Conservation (phyloP, 306 rosid genomes). For the Medicago lupulina region DNA sequence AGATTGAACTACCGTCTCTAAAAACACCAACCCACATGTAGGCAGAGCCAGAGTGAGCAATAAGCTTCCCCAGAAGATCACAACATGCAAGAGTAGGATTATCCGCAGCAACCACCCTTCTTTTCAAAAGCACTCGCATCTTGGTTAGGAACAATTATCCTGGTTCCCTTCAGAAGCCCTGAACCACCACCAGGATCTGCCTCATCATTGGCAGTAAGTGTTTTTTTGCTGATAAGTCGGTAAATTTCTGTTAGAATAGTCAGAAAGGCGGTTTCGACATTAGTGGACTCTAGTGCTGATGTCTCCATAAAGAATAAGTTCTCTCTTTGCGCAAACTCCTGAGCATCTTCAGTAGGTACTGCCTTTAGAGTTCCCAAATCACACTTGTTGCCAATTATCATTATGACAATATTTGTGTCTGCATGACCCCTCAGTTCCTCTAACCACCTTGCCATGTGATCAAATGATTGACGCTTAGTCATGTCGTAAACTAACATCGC, state of each 20-base stretch:
- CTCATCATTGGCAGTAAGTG: constrained; percentile 64
- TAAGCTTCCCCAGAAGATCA: constrained; percentile 23
- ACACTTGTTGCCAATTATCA: constrained; percentile 88
- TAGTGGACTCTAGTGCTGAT: constrained; percentile 86
- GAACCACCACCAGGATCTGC: constrained; percentile 56
- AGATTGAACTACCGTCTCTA: constrained; percentile 37
- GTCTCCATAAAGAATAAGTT: constrained; percentile 94
- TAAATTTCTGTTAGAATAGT: constrained; percentile 81
- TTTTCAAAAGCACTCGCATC: constrained; percentile 33
- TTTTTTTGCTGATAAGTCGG: constrained; percentile 72
- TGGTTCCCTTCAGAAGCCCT: constrained; percentile 72
- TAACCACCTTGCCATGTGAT: constrained; percentile 88
- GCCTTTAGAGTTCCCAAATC: constrained; percentile 82
- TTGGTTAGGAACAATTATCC: constrained; percentile 65
- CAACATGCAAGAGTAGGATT: constrained; percentile 34
- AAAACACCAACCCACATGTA: constrained; percentile 16
- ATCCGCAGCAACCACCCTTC: constrained; percentile 67
- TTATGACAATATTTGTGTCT: constrained; percentile 77
- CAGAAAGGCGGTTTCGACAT: constrained; percentile 84
- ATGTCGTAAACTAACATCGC: constrained; percentile 91
- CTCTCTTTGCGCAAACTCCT: constrained; percentile 88
- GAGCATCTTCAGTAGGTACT: constrained; percentile 88
- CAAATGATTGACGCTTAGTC: constrained; percentile 87
- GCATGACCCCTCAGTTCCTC: constrained; percentile 91
- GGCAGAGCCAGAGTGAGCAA: constrained; percentile 28